Base-by-base conservation (phyloP, 2,329 filamentous ascomycete genomes). In the Calonectria crousiana region DNA sequence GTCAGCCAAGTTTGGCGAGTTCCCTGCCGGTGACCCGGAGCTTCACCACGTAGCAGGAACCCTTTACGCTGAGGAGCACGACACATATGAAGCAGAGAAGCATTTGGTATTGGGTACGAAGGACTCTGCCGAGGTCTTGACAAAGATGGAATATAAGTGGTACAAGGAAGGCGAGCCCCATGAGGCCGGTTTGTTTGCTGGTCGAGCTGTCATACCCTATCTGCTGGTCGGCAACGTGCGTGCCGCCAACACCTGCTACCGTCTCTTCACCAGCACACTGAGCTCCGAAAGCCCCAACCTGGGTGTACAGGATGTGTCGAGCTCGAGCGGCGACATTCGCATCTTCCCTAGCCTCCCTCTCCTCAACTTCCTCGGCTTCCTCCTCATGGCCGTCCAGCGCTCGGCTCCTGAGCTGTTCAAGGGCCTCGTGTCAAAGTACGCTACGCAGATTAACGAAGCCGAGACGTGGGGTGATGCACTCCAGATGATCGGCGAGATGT, bases 301-400 rank as follows among this genome's bases (percentile, higher is more conserved):
- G n/a, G 90, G 89, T 47, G 92, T 94, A 9, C 95, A 98, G 84
- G 92, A 95, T 81, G 94, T 98, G 68, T 94, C 93, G 82, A 94
- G 93, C 79, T 89, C 91, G 53, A 92, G 88, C 56, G 92, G 92
- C 69, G 95, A 98, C 75, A 86, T 94, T 56, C 93, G 94, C 76
- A 91, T 98, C 74, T 98, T 97, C 85, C 96, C 96, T 0, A 95
- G 94, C 73, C 87, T 99, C 76, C 97, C 97, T n/a, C 90, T 99
- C 69, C 90, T 99, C 81, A 99, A 99, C 87, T 98, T 98, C 86
- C 89, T 98, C 72, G 95, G 93, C 36, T 87, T 99, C 78, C 87
- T 99, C 65, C 87, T 98, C 67, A 88, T 98, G 67, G 94, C 95
- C 23, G 91, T 98, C 41, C 95, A 98, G 85, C 92, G 95, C 78